Evolutionary conservation across 768 basidiomycete genomes (phyloP).

Genomic region (Glaciozyma antarctica): DNA sequence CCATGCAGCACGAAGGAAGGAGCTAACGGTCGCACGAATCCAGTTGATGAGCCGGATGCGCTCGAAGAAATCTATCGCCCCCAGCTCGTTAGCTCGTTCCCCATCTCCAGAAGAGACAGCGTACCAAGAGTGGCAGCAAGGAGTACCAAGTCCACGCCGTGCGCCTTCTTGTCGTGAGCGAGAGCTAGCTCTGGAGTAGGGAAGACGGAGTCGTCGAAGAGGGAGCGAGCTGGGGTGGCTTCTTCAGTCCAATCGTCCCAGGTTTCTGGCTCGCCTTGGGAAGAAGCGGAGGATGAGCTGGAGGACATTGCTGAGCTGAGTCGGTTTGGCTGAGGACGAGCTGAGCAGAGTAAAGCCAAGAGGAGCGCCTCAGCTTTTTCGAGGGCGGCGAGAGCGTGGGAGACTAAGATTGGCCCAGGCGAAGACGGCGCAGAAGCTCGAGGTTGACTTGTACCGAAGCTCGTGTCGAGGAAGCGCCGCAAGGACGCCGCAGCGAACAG

Average conservation of each 20-base stretch:
- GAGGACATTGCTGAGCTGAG: too few relatives aligned
- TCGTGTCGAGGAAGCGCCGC: too few relatives aligned
- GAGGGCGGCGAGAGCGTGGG: too few relatives aligned
- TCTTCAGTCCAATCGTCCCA: slow-evolving; percentile 33
- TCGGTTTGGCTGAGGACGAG: too few relatives aligned
- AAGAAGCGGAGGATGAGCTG: too few relatives aligned
- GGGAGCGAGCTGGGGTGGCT: slow-evolving; percentile 49
- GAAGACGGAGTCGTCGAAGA: slow-evolving; percentile 63
- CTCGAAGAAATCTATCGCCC: slow-evolving; percentile 55
- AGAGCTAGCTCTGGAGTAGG: slow-evolving; percentile 54
- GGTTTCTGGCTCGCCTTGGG: neutral
- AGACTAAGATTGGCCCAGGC: too few relatives aligned
- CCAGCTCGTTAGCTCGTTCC: neutral
- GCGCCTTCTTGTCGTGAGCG: slow-evolving; percentile 51
- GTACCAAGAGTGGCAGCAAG: slow-evolving; percentile 51
- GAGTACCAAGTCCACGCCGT: slow-evolving; percentile 57
- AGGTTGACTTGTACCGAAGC: too few relatives aligned
- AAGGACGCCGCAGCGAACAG: too few relatives aligned
- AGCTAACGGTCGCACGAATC: slow-evolving; percentile 63
- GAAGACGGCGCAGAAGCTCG: too few relatives aligned
- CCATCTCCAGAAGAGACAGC: slow-evolving; percentile 32
- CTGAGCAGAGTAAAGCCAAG: too few relatives aligned
- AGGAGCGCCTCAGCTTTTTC: too few relatives aligned
- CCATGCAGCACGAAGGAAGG: neutral
- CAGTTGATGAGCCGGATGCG: slow-evolving; percentile 76